Percentiles rank a stretch among this genome's conserved stretches.
These are phyloP conservation scores for Candida glucosophila DNA, from an alignment of 1,139 yeast species.

Conservation along the genomic window DNA sequence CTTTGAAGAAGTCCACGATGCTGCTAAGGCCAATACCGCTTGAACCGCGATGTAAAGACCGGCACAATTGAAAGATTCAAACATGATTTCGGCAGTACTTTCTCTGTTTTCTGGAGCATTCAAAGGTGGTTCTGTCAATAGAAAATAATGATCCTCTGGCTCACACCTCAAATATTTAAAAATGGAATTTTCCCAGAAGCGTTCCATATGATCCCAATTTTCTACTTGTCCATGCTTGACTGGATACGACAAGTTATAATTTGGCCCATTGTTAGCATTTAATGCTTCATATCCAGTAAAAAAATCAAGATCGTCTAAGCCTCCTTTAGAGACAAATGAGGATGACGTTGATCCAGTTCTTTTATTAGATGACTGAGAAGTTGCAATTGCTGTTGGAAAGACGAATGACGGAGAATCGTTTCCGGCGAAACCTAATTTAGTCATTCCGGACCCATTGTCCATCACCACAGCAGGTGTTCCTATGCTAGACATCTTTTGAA, in stretches of 20 bases:
- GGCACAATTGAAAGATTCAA: slow-evolving; percentile 96
- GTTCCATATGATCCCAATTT: slow-evolving; percentile 99
- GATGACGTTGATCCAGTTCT: slow-evolving; percentile 34
- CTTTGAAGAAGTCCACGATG: slow-evolving; percentile 96
- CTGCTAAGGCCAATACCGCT: slow-evolving; percentile 96
- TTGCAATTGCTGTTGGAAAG: slow-evolving; percentile 96
- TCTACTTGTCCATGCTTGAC: slow-evolving; percentile 97
- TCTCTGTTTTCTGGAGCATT: slow-evolving; percentile 99
- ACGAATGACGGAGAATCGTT: slow-evolving; percentile 96
- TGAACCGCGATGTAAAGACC: slow-evolving; percentile 97
- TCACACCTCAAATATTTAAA: slow-evolving; percentile 94
- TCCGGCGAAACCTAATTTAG: slow-evolving; percentile 97
- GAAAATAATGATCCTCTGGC: slow-evolving; percentile 96
- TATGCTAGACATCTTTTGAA: slow-evolving; percentile 48
- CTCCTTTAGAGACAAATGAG: slow-evolving; percentile 62
- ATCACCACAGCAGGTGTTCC: slow-evolving; percentile 91
- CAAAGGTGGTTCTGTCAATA: slow-evolving; percentile 94
- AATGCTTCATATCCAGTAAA: slow-evolving; percentile 95
- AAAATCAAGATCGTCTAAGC: slow-evolving; percentile 91
- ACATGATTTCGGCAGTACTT: slow-evolving; percentile 96
- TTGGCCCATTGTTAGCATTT: slow-evolving; percentile 81
- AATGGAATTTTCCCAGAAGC: slow-evolving; percentile 96
- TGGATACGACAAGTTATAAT: slow-evolving; percentile 84
- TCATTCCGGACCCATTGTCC: slow-evolving; percentile 98
- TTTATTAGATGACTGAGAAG: slow-evolving; percentile 43